These are phyloP conservation scores for Russula dissimulans DNA, from an alignment of 768 basidiomycete genomes.

Conservation along the genomic window DNA sequence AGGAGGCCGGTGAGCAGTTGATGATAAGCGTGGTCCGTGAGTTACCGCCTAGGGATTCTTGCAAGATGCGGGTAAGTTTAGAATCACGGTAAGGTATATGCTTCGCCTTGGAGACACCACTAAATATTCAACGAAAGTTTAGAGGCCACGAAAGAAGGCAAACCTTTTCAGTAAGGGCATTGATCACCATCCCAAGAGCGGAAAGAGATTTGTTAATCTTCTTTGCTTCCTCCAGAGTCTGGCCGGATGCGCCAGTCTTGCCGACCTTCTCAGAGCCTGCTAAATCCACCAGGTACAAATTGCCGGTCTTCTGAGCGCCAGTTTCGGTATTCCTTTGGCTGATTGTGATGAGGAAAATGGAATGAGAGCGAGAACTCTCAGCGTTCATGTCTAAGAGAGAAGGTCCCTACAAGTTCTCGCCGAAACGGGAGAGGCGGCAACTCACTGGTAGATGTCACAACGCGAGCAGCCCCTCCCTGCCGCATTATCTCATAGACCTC, in stretches of 20 bases:
- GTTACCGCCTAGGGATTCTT: conserved; percentile 96
- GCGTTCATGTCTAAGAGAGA: conserved; percentile 87
- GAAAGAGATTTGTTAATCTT: conserved; percentile 99
- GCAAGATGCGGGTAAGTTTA: conserved; percentile 95
- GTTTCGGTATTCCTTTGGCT: conserved; percentile 94
- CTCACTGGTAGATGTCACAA: conserved; percentile 91
- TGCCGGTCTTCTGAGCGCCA: conserved; percentile 92
- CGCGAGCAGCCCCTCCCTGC: conserved; percentile 84
- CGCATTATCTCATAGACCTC: conserved; percentile 99
- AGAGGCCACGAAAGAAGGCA: conserved; percentile 66
- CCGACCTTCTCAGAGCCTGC: conserved; percentile 99
- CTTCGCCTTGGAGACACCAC: conserved; percentile 54
- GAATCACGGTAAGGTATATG: conserved; percentile 99
- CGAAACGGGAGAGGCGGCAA: conserved; percentile 13
- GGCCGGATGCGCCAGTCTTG: conserved; percentile 98
- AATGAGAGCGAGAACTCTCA: conserved; percentile 97
- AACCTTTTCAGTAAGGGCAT: conserved; percentile 96
- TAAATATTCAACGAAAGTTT: conserved; percentile 95
- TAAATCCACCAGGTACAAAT: conserved; percentile 94
- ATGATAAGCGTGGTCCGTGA: conserved; percentile 96
- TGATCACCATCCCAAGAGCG: conserved; percentile 98
- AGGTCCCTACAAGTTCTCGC: conserved; percentile 4
- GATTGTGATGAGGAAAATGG: conserved; percentile 97
- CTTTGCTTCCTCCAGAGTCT: conserved; percentile 98
- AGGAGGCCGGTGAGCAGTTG: conserved; percentile 96